Evolutionary conservation across 192 early-diverging fungal genomes (phyloP).

Genomic region (Umbelopsis sp.): DNA sequence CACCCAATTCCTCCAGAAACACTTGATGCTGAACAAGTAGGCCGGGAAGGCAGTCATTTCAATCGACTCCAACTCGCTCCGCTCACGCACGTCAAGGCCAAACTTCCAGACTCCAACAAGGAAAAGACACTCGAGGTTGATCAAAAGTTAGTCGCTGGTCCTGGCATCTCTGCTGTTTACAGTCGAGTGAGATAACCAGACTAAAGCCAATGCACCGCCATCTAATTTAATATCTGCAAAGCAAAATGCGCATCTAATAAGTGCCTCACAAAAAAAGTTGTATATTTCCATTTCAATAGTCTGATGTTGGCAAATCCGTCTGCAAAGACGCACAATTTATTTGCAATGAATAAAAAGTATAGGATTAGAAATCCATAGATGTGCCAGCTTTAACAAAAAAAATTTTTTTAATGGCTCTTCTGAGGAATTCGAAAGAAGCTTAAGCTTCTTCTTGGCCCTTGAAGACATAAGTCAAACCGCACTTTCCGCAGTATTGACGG

Average conservation of each 20-base stretch:
- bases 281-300: too few relatives aligned
- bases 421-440: neutral
- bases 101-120: neutral
- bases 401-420: too few relatives aligned
- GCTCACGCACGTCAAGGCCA: constrained; percentile 10
- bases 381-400: too few relatives aligned
- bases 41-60: constrained; percentile 10
- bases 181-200: neutral
- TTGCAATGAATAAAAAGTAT: too few relatives aligned
- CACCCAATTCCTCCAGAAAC: constrained; percentile 40
- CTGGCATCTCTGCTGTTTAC: constrained; percentile 42
- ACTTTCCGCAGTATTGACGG: constrained; percentile 98
- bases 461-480: constrained; percentile 95
- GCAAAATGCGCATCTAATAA: too few relatives aligned
- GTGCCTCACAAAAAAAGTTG: too few relatives aligned
- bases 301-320: too few relatives aligned
- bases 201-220: too few relatives aligned
- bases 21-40: constrained; percentile 29
- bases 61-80: constrained; percentile 45
- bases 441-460: constrained; percentile 51
- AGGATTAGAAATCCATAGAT: neutral
- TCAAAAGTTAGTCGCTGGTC: constrained; percentile 42
- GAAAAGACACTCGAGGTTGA: constrained; percentile 25
- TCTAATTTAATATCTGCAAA: too few relatives aligned
- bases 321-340: too few relatives aligned